Conservation (phyloP, 305 asterid genomes). For the Fraxinus baroniana region DNA sequence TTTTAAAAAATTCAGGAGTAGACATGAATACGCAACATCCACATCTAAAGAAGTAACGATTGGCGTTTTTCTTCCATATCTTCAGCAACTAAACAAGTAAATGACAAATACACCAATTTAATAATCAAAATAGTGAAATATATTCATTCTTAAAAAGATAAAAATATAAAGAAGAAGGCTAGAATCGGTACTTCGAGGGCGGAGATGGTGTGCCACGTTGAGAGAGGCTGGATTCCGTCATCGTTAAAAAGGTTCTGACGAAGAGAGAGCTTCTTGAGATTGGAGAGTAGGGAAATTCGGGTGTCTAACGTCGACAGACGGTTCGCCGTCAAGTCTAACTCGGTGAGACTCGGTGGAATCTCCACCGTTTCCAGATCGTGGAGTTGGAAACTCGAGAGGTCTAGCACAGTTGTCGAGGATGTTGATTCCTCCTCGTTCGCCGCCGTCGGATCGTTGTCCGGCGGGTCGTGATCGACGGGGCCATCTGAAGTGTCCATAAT, state of each 20-base stretch:
- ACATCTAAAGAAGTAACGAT: not conserved
- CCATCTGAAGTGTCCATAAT: conserved; percentile 26
- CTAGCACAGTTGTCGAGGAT: conserved; percentile 31
- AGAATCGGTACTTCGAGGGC: conserved; percentile 55
- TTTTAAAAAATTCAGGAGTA: not conserved
- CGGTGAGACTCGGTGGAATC: conserved; percentile 58
- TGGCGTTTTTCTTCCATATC: not conserved
- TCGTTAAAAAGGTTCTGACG: conserved; percentile 81
- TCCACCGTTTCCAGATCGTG: conserved; percentile 78
- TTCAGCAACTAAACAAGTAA: not conserved
- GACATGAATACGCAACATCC: not conserved
- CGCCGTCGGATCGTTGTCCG: conserved; percentile 23
- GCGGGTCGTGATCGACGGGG: conserved; percentile 13
- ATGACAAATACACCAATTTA: not conserved
- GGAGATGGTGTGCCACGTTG: conserved; percentile 62
- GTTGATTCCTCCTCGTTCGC: conserved; percentile 34
- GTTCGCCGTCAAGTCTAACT: conserved; percentile 82
- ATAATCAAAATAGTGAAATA: not conserved
- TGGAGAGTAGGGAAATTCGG: conserved; percentile 64
- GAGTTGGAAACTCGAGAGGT: conserved; percentile 86
- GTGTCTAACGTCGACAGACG: conserved; percentile 78
- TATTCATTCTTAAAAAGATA: not conserved
- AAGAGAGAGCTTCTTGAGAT: conserved; percentile 81
- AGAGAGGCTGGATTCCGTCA: conserved; percentile 58
- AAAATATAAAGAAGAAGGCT: not conserved